Percentiles rank a stretch among this genome's conserved stretches.
Evolutionary conservation across 148 eudicot genomes (phyloP).

Genomic region (Fagopyrum esculentum): DNA sequence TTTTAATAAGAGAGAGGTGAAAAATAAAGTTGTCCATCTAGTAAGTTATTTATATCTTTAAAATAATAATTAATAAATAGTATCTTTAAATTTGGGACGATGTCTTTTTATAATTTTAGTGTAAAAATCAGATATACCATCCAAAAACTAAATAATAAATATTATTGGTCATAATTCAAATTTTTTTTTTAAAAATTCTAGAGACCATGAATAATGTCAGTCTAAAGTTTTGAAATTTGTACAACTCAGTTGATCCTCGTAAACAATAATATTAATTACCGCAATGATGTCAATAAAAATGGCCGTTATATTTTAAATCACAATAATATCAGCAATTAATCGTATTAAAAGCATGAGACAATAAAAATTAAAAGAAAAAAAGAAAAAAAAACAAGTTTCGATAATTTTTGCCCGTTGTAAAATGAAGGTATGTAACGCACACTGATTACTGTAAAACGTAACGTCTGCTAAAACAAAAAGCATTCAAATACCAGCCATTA

Average conservation of each 20-base stretch:
- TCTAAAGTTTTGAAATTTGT: too few relatives aligned
- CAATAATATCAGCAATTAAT: not conserved
- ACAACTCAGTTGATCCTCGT: not conserved
- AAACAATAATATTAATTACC: slow-evolving; percentile 1
- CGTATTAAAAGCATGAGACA: not conserved
- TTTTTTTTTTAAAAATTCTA: too few relatives aligned
- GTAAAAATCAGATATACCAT: too few relatives aligned
- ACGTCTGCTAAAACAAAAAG: not conserved
- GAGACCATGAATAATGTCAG: too few relatives aligned
- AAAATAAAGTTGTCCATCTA: too few relatives aligned
- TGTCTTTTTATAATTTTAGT: too few relatives aligned
- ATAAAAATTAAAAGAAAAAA: not conserved
- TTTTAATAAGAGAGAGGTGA: too few relatives aligned
- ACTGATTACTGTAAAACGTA: slow-evolving; percentile 3
- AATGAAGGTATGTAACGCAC: not conserved
- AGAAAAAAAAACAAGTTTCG: not conserved
- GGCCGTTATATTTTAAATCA: slow-evolving; percentile 9
- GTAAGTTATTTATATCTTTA: too few relatives aligned
- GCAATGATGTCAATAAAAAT: not conserved
- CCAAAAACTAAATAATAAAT: too few relatives aligned
- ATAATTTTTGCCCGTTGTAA: not conserved
- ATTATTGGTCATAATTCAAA: too few relatives aligned
- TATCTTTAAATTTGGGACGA: too few relatives aligned
- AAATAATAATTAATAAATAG: too few relatives aligned
- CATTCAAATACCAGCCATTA: not conserved